Evolutionary conservation across 2,329 filamentous ascomycete species (phyloP).

Genomic region (Didymella pomorum): DNA sequence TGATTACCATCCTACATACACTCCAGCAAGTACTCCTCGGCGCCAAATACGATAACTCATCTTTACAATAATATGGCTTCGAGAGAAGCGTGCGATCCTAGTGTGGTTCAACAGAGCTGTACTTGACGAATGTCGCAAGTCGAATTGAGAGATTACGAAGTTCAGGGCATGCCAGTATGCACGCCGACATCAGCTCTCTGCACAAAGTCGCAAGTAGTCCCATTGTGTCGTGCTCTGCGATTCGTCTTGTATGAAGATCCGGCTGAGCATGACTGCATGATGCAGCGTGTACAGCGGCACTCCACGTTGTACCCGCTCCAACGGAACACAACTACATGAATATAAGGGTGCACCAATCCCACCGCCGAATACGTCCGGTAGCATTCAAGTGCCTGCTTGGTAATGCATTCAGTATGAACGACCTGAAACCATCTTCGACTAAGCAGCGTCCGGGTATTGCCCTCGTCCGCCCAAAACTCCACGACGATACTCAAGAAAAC

Average conservation of each 20-base stretch:
- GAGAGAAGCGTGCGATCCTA: not conserved
- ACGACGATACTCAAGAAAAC: conserved; percentile 7
- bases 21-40: not conserved
- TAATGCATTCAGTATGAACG: not conserved
- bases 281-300: conserved; percentile 3
- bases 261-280: not conserved
- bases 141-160: too few relatives aligned
- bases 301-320: not conserved
- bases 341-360: not conserved
- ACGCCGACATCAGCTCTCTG: too few relatives aligned
- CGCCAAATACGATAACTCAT: not conserved
- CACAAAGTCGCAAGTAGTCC: not conserved
- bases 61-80: not conserved
- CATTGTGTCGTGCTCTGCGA: too few relatives aligned
- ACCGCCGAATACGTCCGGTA: too few relatives aligned
- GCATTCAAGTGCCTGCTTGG: not conserved
- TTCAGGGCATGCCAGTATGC: too few relatives aligned
- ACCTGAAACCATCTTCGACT: not conserved
- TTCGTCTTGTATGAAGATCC: not conserved
- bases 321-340: not conserved
- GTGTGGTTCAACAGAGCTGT: not conserved
- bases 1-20: not conserved
- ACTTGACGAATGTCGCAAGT: too few relatives aligned
- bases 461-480: conserved; percentile 9
- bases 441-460: conserved; percentile 15